phyloP scores from a whole-genome alignment of 305 asterid species.

The Fraxinus xanthoxyloides region DNA sequence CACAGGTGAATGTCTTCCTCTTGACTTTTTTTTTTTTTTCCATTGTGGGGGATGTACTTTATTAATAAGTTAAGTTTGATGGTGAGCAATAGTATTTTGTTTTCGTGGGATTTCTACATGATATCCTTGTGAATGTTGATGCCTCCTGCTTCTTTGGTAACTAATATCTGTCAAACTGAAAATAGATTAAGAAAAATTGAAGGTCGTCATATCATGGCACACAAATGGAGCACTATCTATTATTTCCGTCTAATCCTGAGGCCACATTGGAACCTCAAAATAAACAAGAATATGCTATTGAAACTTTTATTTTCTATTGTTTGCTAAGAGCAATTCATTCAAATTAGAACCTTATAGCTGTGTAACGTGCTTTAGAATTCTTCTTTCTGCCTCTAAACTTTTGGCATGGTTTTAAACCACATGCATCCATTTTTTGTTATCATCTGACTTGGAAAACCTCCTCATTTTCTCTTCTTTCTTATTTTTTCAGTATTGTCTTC shows the following conservation, averaged over 20 bases:
- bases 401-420: neutral
- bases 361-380: neutral
- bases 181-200: neutral
- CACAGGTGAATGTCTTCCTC: constrained; percentile 55
- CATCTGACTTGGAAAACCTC: neutral
- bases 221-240: neutral
- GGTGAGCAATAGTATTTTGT: neutral
- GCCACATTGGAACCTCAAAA: neutral
- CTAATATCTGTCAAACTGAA: neutral
- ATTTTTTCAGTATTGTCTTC: neutral
- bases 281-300: neutral
- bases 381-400: neutral
- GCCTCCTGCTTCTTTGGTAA: neutral
- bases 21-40: neutral
- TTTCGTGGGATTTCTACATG: neutral
- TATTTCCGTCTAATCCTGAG: neutral
- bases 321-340: neutral
- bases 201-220: neutral
- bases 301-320: neutral
- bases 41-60: neutral
- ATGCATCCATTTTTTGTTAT: neutral
- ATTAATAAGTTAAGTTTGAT: neutral
- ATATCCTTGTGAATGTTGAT: neutral
- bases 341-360: neutral
- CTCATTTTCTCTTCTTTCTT: neutral